Conservation (phyloP, 2,329 filamentous ascomycete genomes). For the Leptographium lundbergii region DNA sequence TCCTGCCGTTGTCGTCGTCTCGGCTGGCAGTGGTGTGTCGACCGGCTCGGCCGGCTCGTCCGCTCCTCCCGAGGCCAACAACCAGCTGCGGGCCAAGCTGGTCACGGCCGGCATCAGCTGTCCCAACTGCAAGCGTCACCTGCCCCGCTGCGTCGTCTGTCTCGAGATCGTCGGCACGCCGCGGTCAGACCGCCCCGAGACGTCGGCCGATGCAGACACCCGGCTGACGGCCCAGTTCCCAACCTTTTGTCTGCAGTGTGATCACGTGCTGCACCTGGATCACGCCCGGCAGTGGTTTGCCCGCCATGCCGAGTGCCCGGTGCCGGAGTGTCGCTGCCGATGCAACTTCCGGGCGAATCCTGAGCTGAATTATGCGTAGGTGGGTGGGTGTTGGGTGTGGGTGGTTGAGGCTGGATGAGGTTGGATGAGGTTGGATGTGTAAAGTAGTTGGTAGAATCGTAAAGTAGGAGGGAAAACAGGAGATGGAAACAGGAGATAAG, state of each 20-base stretch:
- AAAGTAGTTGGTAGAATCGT: no score
- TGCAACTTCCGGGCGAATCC: conserved; percentile 50
- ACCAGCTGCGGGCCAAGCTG: conserved; percentile 46
- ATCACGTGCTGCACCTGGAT: conserved; percentile 55
- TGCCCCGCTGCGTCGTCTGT: conserved; percentile 56
- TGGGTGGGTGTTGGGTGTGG: no score
- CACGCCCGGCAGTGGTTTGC: conserved; percentile 56
- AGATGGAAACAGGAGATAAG: neutral
- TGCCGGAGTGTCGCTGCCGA: conserved; percentile 54
- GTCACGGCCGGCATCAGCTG: conserved; percentile 48
- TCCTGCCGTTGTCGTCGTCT: neutral
- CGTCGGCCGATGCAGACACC: conserved; percentile 30
- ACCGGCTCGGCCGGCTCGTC: neutral
- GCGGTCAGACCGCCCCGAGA: conserved; percentile 43
- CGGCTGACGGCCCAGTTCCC: conserved; percentile 45
- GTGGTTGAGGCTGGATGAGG: no score
- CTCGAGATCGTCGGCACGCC: conserved; percentile 54
- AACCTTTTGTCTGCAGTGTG: conserved; percentile 57
- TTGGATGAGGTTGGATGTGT: no score
- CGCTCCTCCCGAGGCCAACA: conserved; percentile 18
- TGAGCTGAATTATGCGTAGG: conserved; percentile 40
- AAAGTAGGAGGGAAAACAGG: neutral
- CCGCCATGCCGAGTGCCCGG: conserved; percentile 51
- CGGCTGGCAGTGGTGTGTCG: neutral
- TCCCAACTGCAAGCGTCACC: conserved; percentile 52